Evolutionary conservation across 805 yeast species (phyloP), one percentile per base, ranked within the genome.

Genomic region (Danielozyma ontarioensis): DNA sequence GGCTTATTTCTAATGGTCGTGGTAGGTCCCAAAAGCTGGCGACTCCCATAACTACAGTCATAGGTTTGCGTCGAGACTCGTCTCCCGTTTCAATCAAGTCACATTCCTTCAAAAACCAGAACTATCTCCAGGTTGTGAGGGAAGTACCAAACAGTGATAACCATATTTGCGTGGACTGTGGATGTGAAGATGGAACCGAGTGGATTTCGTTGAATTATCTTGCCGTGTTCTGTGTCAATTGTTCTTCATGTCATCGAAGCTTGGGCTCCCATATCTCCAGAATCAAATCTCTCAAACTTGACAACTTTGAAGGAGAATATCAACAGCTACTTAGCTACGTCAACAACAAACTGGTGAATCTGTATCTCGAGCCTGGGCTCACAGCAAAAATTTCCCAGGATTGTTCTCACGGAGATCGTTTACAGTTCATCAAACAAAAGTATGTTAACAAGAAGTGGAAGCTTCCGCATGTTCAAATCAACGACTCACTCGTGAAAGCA

Each of bases 211-310:
- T 86, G 37, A 88, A 83, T 47, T 57, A 81, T 27, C 57, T 87
- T 34, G 77, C 78, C 18, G 75, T 81, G 3, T 64, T 90, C 17
- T 89, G 97, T 56, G 80, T 86, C 28, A 78, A 80, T 32, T 89
- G 97, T 48, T 79, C 96, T 0, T 88, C 95, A 0, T 78, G 80
- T n/a, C 97, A 89, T 55, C 67, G 96, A 35, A 79, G 86, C 14
- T 57, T 90, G 51, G 96, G 97, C 0, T 70, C 95, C 0, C 88
- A 83, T 42, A 70, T 87, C 4, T 75, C 93, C 5, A 86, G 83
- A 51, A 76, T 89, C 3, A 69, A 85, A 41, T 85, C 95, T 1
- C 62, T 89, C 34, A 80, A 76, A n/a, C 62, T 85, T 28, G 97
- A 89, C 52, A 72, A 74, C 18, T 71, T 80, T 46, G 73, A 77